Conservation (phyloP, 768 basidiomycete species). For the Macrolepiota dolichaula region DNA sequence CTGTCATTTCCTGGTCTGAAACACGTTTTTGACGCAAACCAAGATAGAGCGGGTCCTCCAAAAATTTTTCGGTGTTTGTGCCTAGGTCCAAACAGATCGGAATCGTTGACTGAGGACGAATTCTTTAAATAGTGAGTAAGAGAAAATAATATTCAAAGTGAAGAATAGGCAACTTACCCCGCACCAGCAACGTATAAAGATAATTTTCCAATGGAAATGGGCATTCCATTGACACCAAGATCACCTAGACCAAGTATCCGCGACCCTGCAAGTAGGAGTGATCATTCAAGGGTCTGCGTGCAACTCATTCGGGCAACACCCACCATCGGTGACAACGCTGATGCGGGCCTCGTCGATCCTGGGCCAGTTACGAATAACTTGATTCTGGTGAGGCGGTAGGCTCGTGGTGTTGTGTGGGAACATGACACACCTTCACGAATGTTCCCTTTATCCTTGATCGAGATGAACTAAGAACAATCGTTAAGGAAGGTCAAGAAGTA, state of each 20-base stretch:
- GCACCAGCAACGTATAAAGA: slow-evolving; percentile 89
- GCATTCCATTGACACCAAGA: slow-evolving; percentile 82
- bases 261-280: slow-evolving; percentile 47
- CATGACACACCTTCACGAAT: slow-evolving; percentile 45
- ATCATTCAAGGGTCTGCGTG: slow-evolving; percentile 19
- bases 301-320: not conserved
- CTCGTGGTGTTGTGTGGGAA: not conserved
- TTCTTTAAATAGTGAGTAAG: slow-evolving; percentile 33
- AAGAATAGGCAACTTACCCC: slow-evolving; percentile 47
- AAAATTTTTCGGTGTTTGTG: slow-evolving; percentile 76
- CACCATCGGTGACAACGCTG: slow-evolving; percentile 89
- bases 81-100: slow-evolving; percentile 89
- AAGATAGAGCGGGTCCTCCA: slow-evolving; percentile 88
- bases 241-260: slow-evolving; percentile 89
- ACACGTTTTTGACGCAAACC: slow-evolving; percentile 74
- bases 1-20: slow-evolving; percentile 60
- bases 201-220: slow-evolving; percentile 89
- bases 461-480: slow-evolving; percentile 53
- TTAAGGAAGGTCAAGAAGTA: not conserved
- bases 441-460: slow-evolving; percentile 79
- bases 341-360: slow-evolving; percentile 76
- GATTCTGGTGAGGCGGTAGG: not conserved
- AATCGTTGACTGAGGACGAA: slow-evolving; percentile 73
- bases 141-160: not conserved
- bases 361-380: slow-evolving; percentile 72